Conservation (phyloP, 2,329 filamentous ascomycete genomes). For the Pseudogymnoascus pannorum region DNA sequence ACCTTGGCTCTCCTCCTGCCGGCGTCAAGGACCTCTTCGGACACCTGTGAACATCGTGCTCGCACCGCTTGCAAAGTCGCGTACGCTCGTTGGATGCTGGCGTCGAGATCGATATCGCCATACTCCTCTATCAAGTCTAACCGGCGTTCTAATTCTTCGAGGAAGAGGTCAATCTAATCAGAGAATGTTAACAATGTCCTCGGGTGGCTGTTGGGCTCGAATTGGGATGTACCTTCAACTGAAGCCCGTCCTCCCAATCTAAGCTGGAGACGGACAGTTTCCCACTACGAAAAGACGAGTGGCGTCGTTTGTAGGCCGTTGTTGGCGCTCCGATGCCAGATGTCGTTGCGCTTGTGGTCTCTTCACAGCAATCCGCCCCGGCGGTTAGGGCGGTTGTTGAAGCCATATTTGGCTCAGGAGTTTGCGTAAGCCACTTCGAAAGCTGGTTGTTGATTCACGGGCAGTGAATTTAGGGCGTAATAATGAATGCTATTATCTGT, state of each 20-base stretch:
- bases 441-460: neutral
- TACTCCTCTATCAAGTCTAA: constrained; percentile 86
- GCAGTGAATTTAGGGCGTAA: neutral
- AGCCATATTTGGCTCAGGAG: neutral
- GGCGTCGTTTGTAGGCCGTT: constrained; percentile 34
- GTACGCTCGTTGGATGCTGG: constrained; percentile 77
- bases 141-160: constrained; percentile 78
- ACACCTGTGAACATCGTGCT: constrained; percentile 80
- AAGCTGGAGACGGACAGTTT: constrained; percentile 53
- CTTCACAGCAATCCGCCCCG: constrained; percentile 26
- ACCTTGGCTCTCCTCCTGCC: constrained; percentile 77
- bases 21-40: constrained; percentile 81
- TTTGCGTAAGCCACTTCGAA: neutral
- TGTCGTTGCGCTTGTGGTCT: constrained; percentile 16
- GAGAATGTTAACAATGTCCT: constrained; percentile 11
- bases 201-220: neutral
- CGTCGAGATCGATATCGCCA: constrained; percentile 74
- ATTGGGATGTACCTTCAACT: constrained; percentile 43
- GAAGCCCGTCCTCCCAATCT: constrained; percentile 54
- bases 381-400: constrained; percentile 1
- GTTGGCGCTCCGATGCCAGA: constrained; percentile 18
- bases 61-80: constrained; percentile 79
- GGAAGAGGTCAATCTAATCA: constrained; percentile 64
- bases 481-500: neutral
- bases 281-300: constrained; percentile 49